phyloP scores from a whole-genome alignment of 2,329 filamentous ascomycete species.

The Metarhizium sp. region DNA sequence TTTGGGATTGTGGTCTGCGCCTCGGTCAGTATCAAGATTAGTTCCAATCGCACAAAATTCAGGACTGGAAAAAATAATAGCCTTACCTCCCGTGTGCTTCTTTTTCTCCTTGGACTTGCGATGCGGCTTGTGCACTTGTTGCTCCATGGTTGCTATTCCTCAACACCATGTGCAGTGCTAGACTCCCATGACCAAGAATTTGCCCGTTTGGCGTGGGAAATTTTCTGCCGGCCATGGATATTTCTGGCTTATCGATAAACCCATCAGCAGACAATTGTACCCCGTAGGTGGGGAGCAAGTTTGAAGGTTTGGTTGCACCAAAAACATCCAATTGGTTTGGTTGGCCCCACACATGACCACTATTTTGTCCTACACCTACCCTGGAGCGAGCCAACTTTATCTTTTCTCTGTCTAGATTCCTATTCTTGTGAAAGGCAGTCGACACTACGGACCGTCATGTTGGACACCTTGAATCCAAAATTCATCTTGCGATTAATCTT shows the following conservation, averaged over 20 bases:
- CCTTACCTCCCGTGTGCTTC: slow-evolving; percentile 46
- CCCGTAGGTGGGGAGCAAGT: background rate
- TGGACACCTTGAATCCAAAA: too few species aligned
- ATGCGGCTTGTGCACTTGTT: slow-evolving; percentile 79
- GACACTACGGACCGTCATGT: too few species aligned
- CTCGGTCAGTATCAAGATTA: slow-evolving; percentile 10
- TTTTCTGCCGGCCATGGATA: slow-evolving; percentile 1
- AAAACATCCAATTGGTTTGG: too few species aligned
- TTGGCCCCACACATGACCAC: too few species aligned
- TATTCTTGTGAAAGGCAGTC: too few species aligned
- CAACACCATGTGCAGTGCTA: slow-evolving; percentile 1
- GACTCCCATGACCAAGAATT: background rate
- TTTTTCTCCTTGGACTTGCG: slow-evolving; percentile 86
- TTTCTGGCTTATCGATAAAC: slow-evolving; percentile 4
- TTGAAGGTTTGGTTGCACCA: background rate
- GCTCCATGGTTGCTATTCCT: slow-evolving; percentile 49
- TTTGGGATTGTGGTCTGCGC: slow-evolving; percentile 69
- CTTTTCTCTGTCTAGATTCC: background rate
- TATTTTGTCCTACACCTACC: background rate
- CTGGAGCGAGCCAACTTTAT: background rate
- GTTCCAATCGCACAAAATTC: background rate
- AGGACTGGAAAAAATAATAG: background rate
- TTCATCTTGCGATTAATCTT: too few species aligned
- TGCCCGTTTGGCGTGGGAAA: background rate
- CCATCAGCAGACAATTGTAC: too few species aligned